Conservation (phyloP, 257 asterid genomes). For the Knoxia roxburghii region DNA sequence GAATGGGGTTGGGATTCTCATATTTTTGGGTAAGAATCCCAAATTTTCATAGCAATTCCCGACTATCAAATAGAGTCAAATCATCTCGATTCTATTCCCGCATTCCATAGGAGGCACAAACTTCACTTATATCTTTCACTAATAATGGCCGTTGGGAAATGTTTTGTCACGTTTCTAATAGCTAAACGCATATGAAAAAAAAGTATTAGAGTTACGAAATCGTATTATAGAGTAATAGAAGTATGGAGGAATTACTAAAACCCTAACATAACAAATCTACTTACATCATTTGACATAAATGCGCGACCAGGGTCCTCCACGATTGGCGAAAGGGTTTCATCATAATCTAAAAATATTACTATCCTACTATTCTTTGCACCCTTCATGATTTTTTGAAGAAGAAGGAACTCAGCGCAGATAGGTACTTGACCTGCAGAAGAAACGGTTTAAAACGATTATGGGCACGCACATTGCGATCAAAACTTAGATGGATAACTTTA, state of each 20-base stretch:
- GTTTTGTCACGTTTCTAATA: slow-evolving; percentile 47
- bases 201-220: background rate
- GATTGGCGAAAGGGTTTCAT: slow-evolving; percentile 92
- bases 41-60: too few relatives aligned
- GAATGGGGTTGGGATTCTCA: too few relatives aligned
- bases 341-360: slow-evolving; percentile 82
- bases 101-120: too few relatives aligned
- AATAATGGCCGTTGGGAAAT: slow-evolving; percentile 88
- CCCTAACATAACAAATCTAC: too few relatives aligned
- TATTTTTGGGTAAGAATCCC: too few relatives aligned
- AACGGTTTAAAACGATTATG: background rate
- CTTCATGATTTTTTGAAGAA: slow-evolving; percentile 41
- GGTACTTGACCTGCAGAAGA: slow-evolving; percentile 34
- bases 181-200: slow-evolving; percentile 68
- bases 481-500: background rate
- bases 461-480: background rate
- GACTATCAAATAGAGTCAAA: too few relatives aligned
- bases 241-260: slow-evolving; percentile 3
- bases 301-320: slow-evolving; percentile 96
- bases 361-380: slow-evolving; percentile 50
- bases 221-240: slow-evolving; percentile 9
- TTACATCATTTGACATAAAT: slow-evolving; percentile 73
- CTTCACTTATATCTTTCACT: too few relatives aligned
- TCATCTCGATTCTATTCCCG: too few relatives aligned
- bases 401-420: slow-evolving; percentile 75